Evolutionary conservation across 78 protist species (phyloP).

Genomic region (Capsaspora owczarzaki): DNA sequence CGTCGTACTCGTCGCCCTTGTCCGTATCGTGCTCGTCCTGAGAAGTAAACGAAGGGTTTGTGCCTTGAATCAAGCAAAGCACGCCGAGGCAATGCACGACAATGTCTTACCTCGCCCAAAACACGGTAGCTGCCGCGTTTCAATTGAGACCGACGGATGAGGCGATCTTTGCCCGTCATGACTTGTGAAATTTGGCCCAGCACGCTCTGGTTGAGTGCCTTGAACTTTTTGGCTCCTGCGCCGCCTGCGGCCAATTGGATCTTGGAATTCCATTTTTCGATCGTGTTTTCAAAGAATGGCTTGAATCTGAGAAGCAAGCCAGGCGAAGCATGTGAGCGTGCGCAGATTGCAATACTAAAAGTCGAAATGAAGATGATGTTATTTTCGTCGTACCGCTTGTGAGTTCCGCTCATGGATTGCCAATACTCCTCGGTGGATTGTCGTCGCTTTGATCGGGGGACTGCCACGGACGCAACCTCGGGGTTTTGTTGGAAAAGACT

Average conservation of each 20-base stretch:
- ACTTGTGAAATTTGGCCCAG: neutral
- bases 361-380: neutral
- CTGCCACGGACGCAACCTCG: neutral
- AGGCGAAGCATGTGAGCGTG: neutral
- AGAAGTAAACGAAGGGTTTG: neutral
- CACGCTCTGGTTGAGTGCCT: slow-evolving; percentile 3
- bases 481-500: neutral
- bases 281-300: neutral
- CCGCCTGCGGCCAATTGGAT: neutral
- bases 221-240: neutral
- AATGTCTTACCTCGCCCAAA: neutral
- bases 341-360: no score
- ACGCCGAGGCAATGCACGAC: neutral
- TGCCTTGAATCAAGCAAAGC: neutral
- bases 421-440: neutral
- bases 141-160: neutral
- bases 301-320: neutral
- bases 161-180: neutral
- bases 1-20: neutral
- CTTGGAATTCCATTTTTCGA: neutral
- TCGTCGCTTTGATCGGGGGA: neutral
- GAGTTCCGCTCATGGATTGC: neutral
- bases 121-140: neutral
- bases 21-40: neutral
- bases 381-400: neutral